phyloP scores from a whole-genome alignment of 1,139 yeast genomes.

The Suhomyces guaymorum region DNA sequence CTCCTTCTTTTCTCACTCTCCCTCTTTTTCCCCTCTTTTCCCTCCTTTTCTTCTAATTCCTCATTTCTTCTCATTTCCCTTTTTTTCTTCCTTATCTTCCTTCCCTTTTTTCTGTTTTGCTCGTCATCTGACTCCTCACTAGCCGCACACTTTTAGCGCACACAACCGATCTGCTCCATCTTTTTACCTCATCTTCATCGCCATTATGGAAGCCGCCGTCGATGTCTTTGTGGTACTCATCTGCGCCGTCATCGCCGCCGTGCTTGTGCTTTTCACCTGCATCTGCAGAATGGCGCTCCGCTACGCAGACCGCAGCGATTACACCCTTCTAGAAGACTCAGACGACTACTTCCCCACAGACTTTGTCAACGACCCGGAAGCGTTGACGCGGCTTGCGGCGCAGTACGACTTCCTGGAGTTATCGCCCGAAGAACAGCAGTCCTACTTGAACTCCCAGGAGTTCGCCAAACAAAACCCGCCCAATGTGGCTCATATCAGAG shows the following conservation, averaged over 20 bases:
- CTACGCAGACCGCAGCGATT: conserved; percentile 11
- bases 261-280: conserved; percentile 7
- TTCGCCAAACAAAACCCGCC: conserved; percentile 38
- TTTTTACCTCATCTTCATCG: too few relatives aligned
- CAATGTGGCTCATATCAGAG: conserved; percentile 31
- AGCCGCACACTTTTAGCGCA: too few relatives aligned
- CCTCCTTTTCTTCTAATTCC: too few relatives aligned
- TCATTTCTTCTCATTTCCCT: too few relatives aligned
- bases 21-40: too few relatives aligned
- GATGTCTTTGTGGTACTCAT: conserved; percentile 1
- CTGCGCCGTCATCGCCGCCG: conserved; percentile 2
- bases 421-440: conserved; percentile 47
- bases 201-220: not conserved
- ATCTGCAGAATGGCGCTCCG: conserved; percentile 6
- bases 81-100: too few relatives aligned
- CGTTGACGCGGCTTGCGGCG: conserved; percentile 36
- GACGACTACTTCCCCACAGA: conserved; percentile 34
- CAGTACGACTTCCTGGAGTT: conserved; percentile 40
- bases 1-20: too few relatives aligned
- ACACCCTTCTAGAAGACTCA: conserved; percentile 14
- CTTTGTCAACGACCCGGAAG: conserved; percentile 46
- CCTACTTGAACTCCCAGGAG: conserved; percentile 39
- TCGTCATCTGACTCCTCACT: too few relatives aligned
- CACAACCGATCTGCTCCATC: too few relatives aligned
- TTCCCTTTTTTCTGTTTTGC: too few relatives aligned